A percentile compares a stretch with the other conserved stretches of the same genome.
These are phyloP conservation scores for Lactarius hengduanensis DNA, from an alignment of 768 basidiomycete genomes.

Conservation along the genomic window DNA sequence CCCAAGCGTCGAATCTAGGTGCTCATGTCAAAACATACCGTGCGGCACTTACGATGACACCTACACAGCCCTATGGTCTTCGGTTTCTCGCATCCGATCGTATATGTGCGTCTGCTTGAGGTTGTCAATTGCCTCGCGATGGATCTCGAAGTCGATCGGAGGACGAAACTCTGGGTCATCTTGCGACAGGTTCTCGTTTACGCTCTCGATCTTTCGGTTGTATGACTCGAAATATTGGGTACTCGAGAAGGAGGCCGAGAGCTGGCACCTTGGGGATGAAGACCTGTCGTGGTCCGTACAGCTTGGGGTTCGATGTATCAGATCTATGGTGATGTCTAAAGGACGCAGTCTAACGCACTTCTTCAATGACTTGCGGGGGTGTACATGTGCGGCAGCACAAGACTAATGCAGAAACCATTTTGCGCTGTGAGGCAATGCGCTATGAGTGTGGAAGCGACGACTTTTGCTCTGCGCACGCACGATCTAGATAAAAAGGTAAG, in stretches of 20 bases:
- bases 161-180: slow-evolving; percentile 64
- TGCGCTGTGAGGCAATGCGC: slow-evolving; percentile 61
- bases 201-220: slow-evolving; percentile 53
- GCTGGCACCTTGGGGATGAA: slow-evolving; percentile 96
- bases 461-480: slow-evolving; percentile 37
- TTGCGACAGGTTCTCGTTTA: slow-evolving; percentile 52
- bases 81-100: slow-evolving; percentile 79
- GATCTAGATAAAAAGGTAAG: slow-evolving; percentile 40
- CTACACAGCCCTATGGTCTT: slow-evolving; percentile 74
- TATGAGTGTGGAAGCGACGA: slow-evolving; percentile 26
- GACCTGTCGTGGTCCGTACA: slow-evolving; percentile 74
- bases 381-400: slow-evolving; percentile 73
- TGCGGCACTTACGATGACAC: slow-evolving; percentile 36
- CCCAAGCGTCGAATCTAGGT: slow-evolving; percentile 79
- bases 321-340: not conserved
- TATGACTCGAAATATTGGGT: slow-evolving; percentile 81
- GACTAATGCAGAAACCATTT: slow-evolving; percentile 93
- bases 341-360: slow-evolving; percentile 43
- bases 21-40: not conserved
- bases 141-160: slow-evolving; percentile 66
- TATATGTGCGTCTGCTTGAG: slow-evolving; percentile 92
- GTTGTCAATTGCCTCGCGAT: slow-evolving; percentile 63
- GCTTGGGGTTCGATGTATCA: slow-evolving; percentile 39
- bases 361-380: slow-evolving; percentile 70
- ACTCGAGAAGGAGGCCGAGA: slow-evolving; percentile 87